Base-by-base conservation (phyloP, 441 rosid species). In the Jatropha multifida region DNA sequence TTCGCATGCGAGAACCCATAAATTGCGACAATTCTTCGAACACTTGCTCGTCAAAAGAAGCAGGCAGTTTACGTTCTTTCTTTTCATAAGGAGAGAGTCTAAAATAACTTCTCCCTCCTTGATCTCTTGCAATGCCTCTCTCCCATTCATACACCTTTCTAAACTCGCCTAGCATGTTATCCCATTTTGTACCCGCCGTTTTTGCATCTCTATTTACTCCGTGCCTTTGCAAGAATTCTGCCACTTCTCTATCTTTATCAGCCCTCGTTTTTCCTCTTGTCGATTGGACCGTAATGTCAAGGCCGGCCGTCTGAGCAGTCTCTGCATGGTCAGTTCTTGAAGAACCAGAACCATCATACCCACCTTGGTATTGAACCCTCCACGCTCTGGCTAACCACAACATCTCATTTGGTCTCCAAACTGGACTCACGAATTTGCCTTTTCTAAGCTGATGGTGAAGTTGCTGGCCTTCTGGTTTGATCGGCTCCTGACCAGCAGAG, bases 131-230 rank as follows among this genome's bases (percentile, higher is more conserved):
- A 8, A 88, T 89, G 0, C 94, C 91, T 80, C 88, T 88, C 73
- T 95, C 99, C 99, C 99, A 95, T 56, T 95, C 99, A 74, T 86
- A 86, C 2, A 95, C 99, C 76, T 93, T 95, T 76, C 98, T 86
- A 48, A 93, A 95, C 82, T 95, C 99, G 17, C 99, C 99, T 70
- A 95, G 83, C 99, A 95, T 95, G 79, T 95, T 95, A 80, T 95
- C 99, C 99, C 99, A 95, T 74, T 95, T 95, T 13, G 99, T 95
- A 40, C 97, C 97, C n/a, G 99, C 96, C 11, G 96, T 95, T 80
- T 95, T 95, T 1, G 98, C 86, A 75, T 95, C 98, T 71, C 99
- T 84, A 73, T 85, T 89, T n/a, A 95, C 81, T 5, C 96, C 98
- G 18, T 95, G 94, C 37, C 83, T 85, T 82, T 88, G 90, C 75